Evolutionary conservation across 345 rosid genomes (phyloP), one percentile per base, ranked within the genome.

Genomic region (Eucalyptus melliodora): DNA sequence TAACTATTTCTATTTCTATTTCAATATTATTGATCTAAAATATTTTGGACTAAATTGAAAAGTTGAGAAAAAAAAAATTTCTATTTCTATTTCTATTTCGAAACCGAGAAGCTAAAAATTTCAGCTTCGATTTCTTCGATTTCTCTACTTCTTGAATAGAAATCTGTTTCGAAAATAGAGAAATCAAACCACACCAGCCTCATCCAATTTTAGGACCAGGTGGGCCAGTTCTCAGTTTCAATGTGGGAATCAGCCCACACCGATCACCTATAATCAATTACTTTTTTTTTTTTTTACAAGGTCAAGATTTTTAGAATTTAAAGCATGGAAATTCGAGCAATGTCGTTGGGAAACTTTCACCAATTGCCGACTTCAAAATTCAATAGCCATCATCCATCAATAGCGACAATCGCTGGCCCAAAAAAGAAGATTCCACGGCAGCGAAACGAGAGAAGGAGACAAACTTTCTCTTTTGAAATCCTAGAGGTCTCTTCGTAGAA

Each of bases 121-220:
- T n/a, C n/a, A n/a, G n/a, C n/a, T n/a, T n/a, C n/a, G n/a, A n/a
- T n/a, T n/a, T n/a, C n/a, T n/a, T n/a, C n/a, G n/a, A n/a, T n/a
- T n/a, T n/a, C n/a, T n/a, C n/a, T n/a, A n/a, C n/a, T n/a, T n/a
- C n/a, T n/a, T n/a, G n/a, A n/a, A n/a, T n/a, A n/a, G n/a, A n/a
- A n/a, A n/a, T n/a, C n/a, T n/a, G n/a, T n/a, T n/a, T n/a, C n/a
- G n/a, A n/a, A n/a, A n/a, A n/a, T n/a, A n/a, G n/a, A n/a, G n/a
- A n/a, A n/a, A n/a, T n/a, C n/a, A n/a, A 24, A 56, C 11, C 62
- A 24, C 59, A 24, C 27, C 6, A 1, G 6, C 13, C 30, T 1
- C 1, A 24, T 56, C 3, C 6, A 10, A 56, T 56, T 24, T 56
- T 10, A 56, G 6, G 5, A 53, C 1, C 0, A 53, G 0, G 11